Evolutionary conservation across 129 eudicot species (phyloP), one percentile per base, ranked within the genome.

Genomic region (Saposhnikovia divaricata): DNA sequence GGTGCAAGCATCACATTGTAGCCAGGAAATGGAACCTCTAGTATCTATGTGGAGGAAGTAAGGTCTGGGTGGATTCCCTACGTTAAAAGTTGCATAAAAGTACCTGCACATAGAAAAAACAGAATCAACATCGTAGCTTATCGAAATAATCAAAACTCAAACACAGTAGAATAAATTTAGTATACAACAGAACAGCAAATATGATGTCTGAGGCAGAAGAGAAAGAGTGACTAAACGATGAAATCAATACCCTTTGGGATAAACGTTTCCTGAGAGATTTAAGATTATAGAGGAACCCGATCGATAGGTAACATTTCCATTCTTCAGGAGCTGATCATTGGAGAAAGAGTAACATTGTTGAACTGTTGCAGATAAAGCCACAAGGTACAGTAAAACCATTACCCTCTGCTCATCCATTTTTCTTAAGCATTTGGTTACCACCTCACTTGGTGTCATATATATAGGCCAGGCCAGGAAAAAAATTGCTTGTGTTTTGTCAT

Each of bases 11-110:
- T 90, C 97, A 86, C 97, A 92, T 44, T 92, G 97, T 74, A 92
- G 89, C 97, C 97, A 92, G 63, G 97, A 89, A 48, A 92, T 87
- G 69, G 89, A 91, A 82, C 95, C 88, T 53, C 97, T 95, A 39
- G 97, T 92, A 44, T 90, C 95, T 31, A 92, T 88, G 63, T 92
- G 93, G 63, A 90, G 83, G 55, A 83, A 92, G 82, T 92, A 92
- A 25, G 91, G 89, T 81, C 83, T 88, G 34, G 97, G 89, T 57
- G 95, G 97, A 28, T 85, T 79, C 46, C 97, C 97, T 13, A 89
- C 66, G 63, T 79, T 81, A 71, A 91, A 61, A 3, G 89, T 80
- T 37, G 83, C 91, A 74, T 88, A 74, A 77, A 88, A 89, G 85
- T 88, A 87, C 86, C 97, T 91, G 89, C 81, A 85, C 47, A 74